phyloP scores from a whole-genome alignment of 208 protist species.

The Trypanosoma boissoni region DNA sequence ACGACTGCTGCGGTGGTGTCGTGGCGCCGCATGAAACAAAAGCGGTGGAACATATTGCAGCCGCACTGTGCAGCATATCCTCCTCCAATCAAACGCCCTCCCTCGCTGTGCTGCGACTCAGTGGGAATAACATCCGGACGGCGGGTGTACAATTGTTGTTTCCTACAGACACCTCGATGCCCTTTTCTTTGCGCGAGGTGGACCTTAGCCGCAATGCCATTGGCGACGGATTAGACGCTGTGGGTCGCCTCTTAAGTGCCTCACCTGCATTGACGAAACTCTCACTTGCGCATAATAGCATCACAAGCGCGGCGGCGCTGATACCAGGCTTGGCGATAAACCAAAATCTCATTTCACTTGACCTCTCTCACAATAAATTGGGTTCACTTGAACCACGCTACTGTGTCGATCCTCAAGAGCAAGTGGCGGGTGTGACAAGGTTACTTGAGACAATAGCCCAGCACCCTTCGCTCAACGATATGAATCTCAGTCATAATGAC shows the following conservation, averaged over 20 bases:
- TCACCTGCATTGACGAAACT: slow-evolving; percentile 36
- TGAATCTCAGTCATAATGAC: slow-evolving; percentile 79
- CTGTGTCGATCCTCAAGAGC: slow-evolving; percentile 24
- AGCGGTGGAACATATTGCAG: slow-evolving; percentile 38
- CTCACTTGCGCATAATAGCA: slow-evolving; percentile 63
- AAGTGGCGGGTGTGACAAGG: slow-evolving; percentile 27
- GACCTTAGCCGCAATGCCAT: slow-evolving; percentile 71
- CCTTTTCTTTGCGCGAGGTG: slow-evolving; percentile 43
- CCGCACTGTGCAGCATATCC: slow-evolving; percentile 36
- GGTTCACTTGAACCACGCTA: slow-evolving; percentile 47
- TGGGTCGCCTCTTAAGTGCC: slow-evolving; percentile 37
- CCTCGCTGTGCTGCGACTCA: slow-evolving; percentile 39
- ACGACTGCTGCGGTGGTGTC: slow-evolving; percentile 72
- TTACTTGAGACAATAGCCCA: slow-evolving; percentile 34
- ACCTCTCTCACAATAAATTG: slow-evolving; percentile 76
- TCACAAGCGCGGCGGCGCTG: slow-evolving; percentile 33
- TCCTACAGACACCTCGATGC: slow-evolving; percentile 24
- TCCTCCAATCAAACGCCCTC: slow-evolving; percentile 17
- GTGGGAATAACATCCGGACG: slow-evolving; percentile 65
- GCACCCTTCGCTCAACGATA: slow-evolving; percentile 33
- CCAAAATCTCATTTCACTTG: slow-evolving; percentile 31
- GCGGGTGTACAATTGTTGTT: slow-evolving; percentile 49
- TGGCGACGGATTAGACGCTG: slow-evolving; percentile 37
- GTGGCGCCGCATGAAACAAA: slow-evolving; percentile 41
- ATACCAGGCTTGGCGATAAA: slow-evolving; percentile 31